phyloP scores from a whole-genome alignment of 2,329 filamentous ascomycete species.

The Cladosporium cucumerinum region DNA sequence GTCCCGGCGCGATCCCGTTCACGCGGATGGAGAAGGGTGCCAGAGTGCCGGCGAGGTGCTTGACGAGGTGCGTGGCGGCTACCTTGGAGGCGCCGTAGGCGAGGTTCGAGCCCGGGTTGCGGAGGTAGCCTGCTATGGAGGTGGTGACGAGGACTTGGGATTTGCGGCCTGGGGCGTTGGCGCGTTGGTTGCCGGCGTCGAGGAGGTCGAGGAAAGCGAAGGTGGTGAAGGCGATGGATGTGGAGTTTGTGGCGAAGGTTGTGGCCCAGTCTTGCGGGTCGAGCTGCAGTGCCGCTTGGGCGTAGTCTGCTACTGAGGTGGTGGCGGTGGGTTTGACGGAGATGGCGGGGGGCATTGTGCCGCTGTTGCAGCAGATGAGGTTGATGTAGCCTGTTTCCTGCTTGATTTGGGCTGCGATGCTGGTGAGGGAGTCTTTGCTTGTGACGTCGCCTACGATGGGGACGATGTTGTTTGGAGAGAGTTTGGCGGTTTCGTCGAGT shows the following conservation, averaged over 20 bases:
- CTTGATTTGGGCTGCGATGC: conserved; percentile 38
- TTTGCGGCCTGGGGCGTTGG: conserved; percentile 27
- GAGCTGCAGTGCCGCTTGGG: conserved; percentile 21
- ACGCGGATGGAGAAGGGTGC: conserved; percentile 45
- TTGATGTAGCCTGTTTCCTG: conserved; percentile 35
- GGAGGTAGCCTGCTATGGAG: conserved; percentile 45
- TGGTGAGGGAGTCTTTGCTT: conserved; percentile 39
- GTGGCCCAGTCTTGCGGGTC: conserved; percentile 23
- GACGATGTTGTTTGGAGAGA: conserved; percentile 35
- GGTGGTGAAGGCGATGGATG: conserved; percentile 38
- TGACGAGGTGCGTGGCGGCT: conserved; percentile 48
- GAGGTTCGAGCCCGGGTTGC: conserved; percentile 35
- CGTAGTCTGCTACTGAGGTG: conserved; percentile 24
- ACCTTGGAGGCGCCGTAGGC: conserved; percentile 49
- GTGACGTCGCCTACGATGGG: conserved; percentile 46
- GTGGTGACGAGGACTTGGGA: conserved; percentile 48
- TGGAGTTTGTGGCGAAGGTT: conserved; percentile 33
- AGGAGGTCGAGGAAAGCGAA: conserved; percentile 43
- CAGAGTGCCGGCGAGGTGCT: conserved; percentile 44
- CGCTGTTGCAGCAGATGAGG: conserved; percentile 40
- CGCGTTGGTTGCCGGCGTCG: conserved; percentile 40
- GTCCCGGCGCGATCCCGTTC: conserved; percentile 51
- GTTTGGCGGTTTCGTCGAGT: conserved; percentile 44
- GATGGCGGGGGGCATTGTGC: conserved; percentile 24
- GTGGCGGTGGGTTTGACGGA: conserved; percentile 12